Conservation (phyloP, 1,284 basidiomycete species). For the Afroboletus lepidellus region DNA sequence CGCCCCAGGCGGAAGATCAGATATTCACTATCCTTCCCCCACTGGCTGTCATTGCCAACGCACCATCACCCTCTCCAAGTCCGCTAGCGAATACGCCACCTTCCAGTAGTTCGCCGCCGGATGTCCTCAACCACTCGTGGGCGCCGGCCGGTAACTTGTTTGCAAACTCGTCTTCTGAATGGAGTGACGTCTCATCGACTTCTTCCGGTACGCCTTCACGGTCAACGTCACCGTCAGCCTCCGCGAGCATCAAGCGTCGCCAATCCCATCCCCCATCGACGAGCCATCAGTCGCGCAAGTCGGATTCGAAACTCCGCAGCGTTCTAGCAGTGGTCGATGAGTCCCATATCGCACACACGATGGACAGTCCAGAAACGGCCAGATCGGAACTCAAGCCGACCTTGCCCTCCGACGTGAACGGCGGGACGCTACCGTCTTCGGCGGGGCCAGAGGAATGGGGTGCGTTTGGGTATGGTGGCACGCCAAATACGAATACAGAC, state of each 20-base stretch:
- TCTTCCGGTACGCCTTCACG: slow-evolving; percentile 38
- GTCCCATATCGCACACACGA: slow-evolving; percentile 24
- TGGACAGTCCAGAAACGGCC: slow-evolving; percentile 15
- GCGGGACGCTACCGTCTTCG: slow-evolving; percentile 10
- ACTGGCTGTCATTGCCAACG: slow-evolving; percentile 67
- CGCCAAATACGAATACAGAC: slow-evolving; percentile 36
- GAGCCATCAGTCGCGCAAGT: slow-evolving; percentile 46
- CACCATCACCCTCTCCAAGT: slow-evolving; percentile 51
- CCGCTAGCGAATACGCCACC: slow-evolving; percentile 46
- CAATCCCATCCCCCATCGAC: slow-evolving; percentile 48
- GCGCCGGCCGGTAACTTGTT: slow-evolving; percentile 41
- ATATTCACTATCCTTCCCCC: slow-evolving; percentile 92
- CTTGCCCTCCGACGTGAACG: slow-evolving; percentile 28
- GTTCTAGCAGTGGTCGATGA: slow-evolving; percentile 68
- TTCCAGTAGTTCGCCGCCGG: slow-evolving; percentile 38
- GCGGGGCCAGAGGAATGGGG: slow-evolving; percentile 37
- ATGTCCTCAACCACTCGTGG: slow-evolving; percentile 37
- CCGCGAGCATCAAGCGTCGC: slow-evolving; percentile 43
- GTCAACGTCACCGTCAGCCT: slow-evolving; percentile 37
- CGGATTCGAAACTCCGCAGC: slow-evolving; percentile 66
- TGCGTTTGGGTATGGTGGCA: slow-evolving; percentile 41
- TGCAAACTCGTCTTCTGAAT: slow-evolving; percentile 47
- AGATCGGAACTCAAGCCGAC: slow-evolving; percentile 16
- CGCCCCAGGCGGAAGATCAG: slow-evolving; percentile 82
- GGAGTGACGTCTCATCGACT: slow-evolving; percentile 48